Base-by-base conservation (phyloP, 2,329 filamentous ascomycete species). In the Aspergillus chevalieri region DNA sequence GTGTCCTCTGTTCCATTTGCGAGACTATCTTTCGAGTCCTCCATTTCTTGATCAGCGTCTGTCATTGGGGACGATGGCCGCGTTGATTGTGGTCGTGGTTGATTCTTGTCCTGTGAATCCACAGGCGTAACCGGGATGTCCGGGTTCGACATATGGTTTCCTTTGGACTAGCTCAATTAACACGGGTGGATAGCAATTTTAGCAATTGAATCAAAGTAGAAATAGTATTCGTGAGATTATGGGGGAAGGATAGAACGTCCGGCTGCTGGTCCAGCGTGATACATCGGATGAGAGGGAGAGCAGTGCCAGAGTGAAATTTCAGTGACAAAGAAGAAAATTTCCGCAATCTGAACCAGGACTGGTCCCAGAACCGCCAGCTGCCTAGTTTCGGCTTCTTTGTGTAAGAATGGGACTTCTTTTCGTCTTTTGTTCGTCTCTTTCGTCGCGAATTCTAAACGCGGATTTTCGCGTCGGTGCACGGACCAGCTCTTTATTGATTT, bases 401-500 rank as follows among this genome's bases (percentile, higher is more conserved):
- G 15, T 41, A 19, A 17, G 17, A 38, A 38, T n/a, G 34, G 41
- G 21, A 8, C 21, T 43, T 22, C 24, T 28, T 30, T 44, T 39
- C 21, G 17, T 39, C 36, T 39, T 39, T 39, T 19, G n/a, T 10
- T 19, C 14, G 19, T 39, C 24, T 38, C 21, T 34, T 36, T n/a
- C 39, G 41, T 22, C 33, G 43, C 42, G 45, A 43, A 42, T 46
- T 43, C 24, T 26, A 34, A 50, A 57, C 65, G 64, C 62, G 63
- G 57, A 55, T 59, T 62, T 63, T 65, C 65, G 65, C 61, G 64
- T 67, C 53, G 9, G 51, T 14, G 65, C 65, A 67, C 64, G 52
- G 65, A 57, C 64, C 64, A 65, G 1, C 22, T 56, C 52, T 65
- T 59, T 48, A 67, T 65, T 52, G 56, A 43, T 50, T 53, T 45